Percentiles rank a stretch among this genome's conserved stretches.
Conservation (phyloP, 2,329 filamentous ascomycete genomes). For the Aspergillus pseudotamarii region DNA sequence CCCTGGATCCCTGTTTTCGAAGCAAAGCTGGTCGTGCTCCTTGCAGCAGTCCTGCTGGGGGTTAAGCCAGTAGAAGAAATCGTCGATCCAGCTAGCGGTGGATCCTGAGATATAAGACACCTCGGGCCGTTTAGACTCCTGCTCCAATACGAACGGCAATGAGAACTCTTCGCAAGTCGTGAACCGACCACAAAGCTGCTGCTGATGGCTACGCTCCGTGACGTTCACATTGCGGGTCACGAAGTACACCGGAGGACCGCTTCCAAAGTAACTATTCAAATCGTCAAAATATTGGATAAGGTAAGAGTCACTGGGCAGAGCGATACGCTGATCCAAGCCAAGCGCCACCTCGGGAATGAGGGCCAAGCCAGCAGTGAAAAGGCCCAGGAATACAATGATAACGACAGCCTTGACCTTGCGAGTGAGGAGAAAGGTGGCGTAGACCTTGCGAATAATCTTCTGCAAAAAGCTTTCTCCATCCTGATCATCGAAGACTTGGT, state of each 20-base stretch:
- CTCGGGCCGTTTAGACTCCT: constrained; percentile 86
- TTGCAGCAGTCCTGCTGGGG: constrained; percentile 78
- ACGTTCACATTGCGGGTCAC: constrained; percentile 81
- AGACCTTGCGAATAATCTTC: constrained; percentile 84
- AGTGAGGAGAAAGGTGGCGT: constrained; percentile 78
- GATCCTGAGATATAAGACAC: constrained; percentile 86
- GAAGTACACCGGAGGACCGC: constrained; percentile 94
- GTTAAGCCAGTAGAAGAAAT: constrained; percentile 96
- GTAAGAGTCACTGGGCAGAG: constrained; percentile 91
- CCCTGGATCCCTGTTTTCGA: constrained; percentile 71
- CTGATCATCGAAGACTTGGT: constrained; percentile 66
- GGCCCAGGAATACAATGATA: constrained; percentile 78
- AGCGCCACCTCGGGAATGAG: constrained; percentile 82
- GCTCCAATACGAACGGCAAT: constrained; percentile 85
- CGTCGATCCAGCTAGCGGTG: constrained; percentile 93
- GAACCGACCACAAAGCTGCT: constrained; percentile 86
- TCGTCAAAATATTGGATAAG: constrained; percentile 97
- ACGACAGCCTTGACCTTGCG: constrained; percentile 78
- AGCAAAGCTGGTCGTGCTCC: constrained; percentile 73
- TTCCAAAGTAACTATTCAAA: constrained; percentile 86
- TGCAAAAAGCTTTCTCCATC: constrained; percentile 84
- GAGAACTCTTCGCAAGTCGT: constrained; percentile 84
- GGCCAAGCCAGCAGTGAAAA: constrained; percentile 83
- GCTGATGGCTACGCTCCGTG: constrained; percentile 74
- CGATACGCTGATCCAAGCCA: constrained; percentile 91